Conservation (phyloP, 345 rosid genomes). For the Rubroshorea leprosula region DNA sequence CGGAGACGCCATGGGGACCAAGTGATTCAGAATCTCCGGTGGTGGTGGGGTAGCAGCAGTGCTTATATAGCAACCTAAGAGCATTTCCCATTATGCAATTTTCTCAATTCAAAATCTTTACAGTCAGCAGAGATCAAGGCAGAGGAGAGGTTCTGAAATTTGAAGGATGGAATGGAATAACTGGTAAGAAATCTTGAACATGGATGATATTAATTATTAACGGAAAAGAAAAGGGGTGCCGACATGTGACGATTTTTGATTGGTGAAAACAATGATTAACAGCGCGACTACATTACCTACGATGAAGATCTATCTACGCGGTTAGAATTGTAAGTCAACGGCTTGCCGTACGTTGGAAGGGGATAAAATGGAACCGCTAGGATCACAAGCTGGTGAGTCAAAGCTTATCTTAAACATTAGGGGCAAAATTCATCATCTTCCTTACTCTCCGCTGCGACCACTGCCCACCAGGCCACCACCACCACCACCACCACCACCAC, state of each 20-base stretch:
- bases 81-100: slow-evolving; percentile 44
- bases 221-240: background rate
- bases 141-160: background rate
- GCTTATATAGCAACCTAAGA: slow-evolving; percentile 34
- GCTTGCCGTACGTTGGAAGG: background rate
- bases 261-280: background rate
- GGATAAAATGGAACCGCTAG: background rate
- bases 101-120: background rate
- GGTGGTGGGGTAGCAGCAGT: slow-evolving; percentile 39
- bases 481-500: no score
- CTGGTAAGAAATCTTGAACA: background rate
- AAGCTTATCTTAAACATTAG: background rate
- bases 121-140: background rate
- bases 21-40: slow-evolving; percentile 32
- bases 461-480: no score
- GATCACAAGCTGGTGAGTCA: no score
- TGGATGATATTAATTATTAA: background rate
- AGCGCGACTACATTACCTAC: background rate
- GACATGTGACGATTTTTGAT: background rate
- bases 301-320: background rate
- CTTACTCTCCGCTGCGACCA: background rate
- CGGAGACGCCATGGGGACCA: slow-evolving; percentile 53
- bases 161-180: background rate
- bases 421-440: background rate
- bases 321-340: background rate